Base-by-base conservation (phyloP, 139 green algal species). In the Ettlia oleoabundans region DNA sequence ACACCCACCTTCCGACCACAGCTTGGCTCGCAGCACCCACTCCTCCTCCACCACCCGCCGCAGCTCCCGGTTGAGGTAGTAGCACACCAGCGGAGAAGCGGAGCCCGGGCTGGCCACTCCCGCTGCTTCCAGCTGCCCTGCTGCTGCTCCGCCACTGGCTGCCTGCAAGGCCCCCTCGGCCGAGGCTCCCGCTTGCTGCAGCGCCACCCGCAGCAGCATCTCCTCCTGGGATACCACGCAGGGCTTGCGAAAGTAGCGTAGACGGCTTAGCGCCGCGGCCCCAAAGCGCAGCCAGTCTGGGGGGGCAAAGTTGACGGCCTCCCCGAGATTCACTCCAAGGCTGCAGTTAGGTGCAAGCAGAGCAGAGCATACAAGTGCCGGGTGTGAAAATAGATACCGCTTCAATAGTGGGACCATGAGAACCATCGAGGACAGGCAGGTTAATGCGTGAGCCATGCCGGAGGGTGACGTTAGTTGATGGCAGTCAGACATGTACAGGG, bases 211-310 rank as follows among this genome's bases (percentile, higher is more conserved):
- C 38, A 81, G 75, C 75, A 81, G 58, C 75, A 81, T 61, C 75
- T 71, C 58, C n/a, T 81, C 75, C 30, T 81, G 75, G 15, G 38
- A 62, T 19, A 81, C 58, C 75, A 81, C 75, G 38, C 75, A 70
- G 40, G 75, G 75, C 58, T 71, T 70, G 75, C 75, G 75, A 58
- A 81, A 81, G 58, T 68, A 62, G 18, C 88, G 80, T 71, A 91
- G 93, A 62, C 88, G 85, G 55, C 81, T 76, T 33, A 83, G 62
- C 41, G 78, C 78, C n/a, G 69, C 67, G 15, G 70, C 68, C 26
- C 84, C 87, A 71, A 88, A 93, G 43, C 88, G 86, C 77, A 97
- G 84, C 95, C 95, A 98, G 88, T 98, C 93, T 8, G 91, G 53
- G 6, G 94, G 76, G 21, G 92, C 94, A 58, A 98, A 94, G 69